Evolutionary conservation across 257 asterid species (phyloP).

Genomic region (Ilex aquifolium): DNA sequence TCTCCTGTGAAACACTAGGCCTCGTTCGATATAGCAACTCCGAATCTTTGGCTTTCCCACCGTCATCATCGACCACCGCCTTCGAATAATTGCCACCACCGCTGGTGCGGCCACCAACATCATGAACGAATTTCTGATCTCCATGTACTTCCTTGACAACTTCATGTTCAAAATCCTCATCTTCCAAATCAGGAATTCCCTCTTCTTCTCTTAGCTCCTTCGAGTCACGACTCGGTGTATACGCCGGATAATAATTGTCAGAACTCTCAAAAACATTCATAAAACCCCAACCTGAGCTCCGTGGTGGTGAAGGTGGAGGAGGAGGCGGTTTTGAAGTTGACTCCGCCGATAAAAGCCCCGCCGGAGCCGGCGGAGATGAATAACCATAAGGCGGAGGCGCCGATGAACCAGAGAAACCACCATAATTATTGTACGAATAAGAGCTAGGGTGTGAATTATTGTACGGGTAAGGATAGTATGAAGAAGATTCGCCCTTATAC

Average conservation of each 20-base stretch:
- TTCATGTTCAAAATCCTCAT: constrained; percentile 57
- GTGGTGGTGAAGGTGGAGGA: constrained; percentile 87
- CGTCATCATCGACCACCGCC: constrained; percentile 34
- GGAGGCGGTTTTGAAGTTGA: constrained; percentile 57
- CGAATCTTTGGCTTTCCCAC: constrained; percentile 28
- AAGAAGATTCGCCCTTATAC: constrained; percentile 65
- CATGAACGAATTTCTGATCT: constrained; percentile 57
- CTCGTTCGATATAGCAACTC: constrained; percentile 47
- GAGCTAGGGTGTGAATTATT: constrained; percentile 20
- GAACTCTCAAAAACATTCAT: constrained; percentile 76
- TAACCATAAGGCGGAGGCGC: constrained; percentile 30
- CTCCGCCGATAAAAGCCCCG: constrained; percentile 15
- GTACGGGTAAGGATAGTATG: constrained; percentile 30
- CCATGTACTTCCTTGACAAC: constrained; percentile 87
- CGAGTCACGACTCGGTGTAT: constrained; percentile 69
- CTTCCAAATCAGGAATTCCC: constrained; percentile 97
- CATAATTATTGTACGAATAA: constrained; percentile 17
- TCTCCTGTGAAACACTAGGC: constrained; percentile 48
- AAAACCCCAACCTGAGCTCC: constrained; percentile 81
- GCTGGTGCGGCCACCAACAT: constrained; percentile 20
- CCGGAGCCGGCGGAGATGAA: constrained; percentile 22
- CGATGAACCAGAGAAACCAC: constrained; percentile 43
- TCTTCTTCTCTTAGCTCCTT: constrained; percentile 93
- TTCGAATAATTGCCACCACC: constrained; percentile 35
- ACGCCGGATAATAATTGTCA: constrained; percentile 56